Evolutionary conservation across 2,329 filamentous ascomycete species (phyloP).

Genomic region (Fragosphaeria purpurea): DNA sequence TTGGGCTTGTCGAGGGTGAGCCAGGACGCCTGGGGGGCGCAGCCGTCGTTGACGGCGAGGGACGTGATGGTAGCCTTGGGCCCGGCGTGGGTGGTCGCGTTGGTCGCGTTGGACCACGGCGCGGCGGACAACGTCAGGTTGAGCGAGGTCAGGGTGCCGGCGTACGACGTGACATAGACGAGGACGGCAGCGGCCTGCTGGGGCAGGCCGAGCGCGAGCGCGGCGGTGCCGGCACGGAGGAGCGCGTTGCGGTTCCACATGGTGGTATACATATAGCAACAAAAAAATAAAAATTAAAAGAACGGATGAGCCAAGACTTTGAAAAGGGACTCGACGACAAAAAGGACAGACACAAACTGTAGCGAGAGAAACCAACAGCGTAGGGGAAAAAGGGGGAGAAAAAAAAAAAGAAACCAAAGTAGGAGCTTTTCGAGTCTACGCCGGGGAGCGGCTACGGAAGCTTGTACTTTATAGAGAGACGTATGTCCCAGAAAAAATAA

Average conservation of each 20-base stretch:
- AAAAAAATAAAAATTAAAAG: not conserved
- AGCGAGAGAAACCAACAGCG: no score
- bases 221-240: slow-evolving; percentile 9
- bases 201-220: slow-evolving; percentile 14
- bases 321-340: no score
- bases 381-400: no score
- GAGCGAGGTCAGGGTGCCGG: slow-evolving; percentile 38
- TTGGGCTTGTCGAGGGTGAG: slow-evolving; percentile 43
- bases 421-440: no score
- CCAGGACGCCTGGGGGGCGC: slow-evolving; percentile 49
- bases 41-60: slow-evolving; percentile 34
- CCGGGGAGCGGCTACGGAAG: no score
- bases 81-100: slow-evolving; percentile 10
- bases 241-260: not conserved
- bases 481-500: no score
- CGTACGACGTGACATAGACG: slow-evolving; percentile 40
- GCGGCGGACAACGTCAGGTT: slow-evolving; percentile 25
- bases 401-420: no score
- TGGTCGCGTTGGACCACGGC: slow-evolving; percentile 2
- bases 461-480: no score
- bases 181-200: slow-evolving; percentile 26
- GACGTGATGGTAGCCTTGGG: slow-evolving; percentile 26
- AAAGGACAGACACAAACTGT: no score
- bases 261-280: no score
- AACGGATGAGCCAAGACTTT: not conserved